Conservation (phyloP, 805 yeast species). For the Yamadazyma endophytica region DNA sequence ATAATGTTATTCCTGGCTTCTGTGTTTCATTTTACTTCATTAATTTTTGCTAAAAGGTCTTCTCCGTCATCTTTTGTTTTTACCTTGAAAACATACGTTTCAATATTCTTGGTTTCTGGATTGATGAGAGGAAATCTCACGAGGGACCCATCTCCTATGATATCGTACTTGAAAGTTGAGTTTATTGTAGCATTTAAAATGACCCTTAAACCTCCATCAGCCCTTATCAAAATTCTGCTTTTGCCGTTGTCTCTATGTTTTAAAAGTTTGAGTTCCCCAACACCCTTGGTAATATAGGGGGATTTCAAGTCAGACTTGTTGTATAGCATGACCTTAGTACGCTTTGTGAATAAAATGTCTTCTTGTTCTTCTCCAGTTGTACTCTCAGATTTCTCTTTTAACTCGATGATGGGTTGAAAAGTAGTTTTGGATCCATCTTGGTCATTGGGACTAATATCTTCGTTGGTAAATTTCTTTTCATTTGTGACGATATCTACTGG, state of each 20-base stretch:
- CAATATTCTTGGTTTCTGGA: conserved; percentile 48
- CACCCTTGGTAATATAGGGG: conserved; percentile 63
- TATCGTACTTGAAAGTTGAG: conserved; percentile 54
- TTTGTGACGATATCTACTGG: conserved; percentile 22
- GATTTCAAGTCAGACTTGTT: conserved; percentile 38
- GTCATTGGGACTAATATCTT: too few relatives aligned
- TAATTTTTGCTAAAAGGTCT: conserved; percentile 37
- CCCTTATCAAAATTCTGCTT: conserved; percentile 70
- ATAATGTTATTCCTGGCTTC: not conserved
- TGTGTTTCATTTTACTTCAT: conserved; percentile 11
- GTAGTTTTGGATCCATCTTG: conserved; percentile 47
- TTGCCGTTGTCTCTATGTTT: conserved; percentile 57
- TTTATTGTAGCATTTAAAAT: conserved; percentile 64
- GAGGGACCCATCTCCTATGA: conserved; percentile 60
- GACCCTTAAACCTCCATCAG: conserved; percentile 84
- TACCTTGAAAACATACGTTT: conserved; percentile 69
- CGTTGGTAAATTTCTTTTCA: too few relatives aligned
- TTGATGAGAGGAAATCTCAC: conserved; percentile 65
- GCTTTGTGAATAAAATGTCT: conserved; percentile 54
- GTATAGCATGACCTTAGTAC: conserved; percentile 66
- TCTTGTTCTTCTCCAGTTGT: conserved; percentile 88
- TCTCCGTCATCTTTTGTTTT: conserved; percentile 71
- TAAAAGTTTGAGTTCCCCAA: conserved; percentile 78
- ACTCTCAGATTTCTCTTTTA: conserved; percentile 45
- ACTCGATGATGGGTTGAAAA: conserved; percentile 33